These are phyloP conservation scores for Tolypocladium album DNA, from an alignment of 2,329 filamentous ascomycete genomes.

Conservation along the genomic window DNA sequence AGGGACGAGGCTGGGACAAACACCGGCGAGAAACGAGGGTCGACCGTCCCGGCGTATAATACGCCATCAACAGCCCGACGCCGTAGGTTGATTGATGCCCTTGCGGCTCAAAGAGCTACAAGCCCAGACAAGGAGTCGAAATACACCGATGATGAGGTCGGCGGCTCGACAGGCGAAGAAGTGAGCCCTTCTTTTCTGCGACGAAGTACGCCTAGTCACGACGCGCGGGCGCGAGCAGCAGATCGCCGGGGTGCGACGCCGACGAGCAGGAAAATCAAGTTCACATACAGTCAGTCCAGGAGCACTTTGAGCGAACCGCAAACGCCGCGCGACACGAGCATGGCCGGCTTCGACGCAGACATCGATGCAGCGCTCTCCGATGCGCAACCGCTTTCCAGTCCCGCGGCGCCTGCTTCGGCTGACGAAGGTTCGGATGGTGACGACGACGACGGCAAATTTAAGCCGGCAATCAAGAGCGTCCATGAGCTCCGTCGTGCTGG, in stretches of 20 bases:
- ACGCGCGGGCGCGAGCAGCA: constrained; percentile 10
- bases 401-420: constrained; percentile 11
- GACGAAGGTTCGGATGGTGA: constrained; percentile 21
- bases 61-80: background rate
- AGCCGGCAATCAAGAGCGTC: constrained; percentile 47
- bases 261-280: constrained; percentile 20
- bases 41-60: background rate
- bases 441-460: constrained; percentile 30
- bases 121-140: background rate
- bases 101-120: constrained; percentile 4
- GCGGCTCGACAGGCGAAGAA: background rate
- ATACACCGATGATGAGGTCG: background rate
- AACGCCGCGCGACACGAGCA: constrained; percentile 11
- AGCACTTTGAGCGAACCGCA: constrained; percentile 16
- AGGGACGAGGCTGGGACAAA: background rate
- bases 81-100: constrained; percentile 8
- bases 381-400: constrained; percentile 10
- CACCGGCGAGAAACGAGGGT: background rate
- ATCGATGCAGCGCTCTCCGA: constrained; percentile 13
- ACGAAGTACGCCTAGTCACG: background rate
- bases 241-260: constrained; percentile 14
- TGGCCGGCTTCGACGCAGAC: constrained; percentile 1
- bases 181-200: background rate
- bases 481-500: constrained; percentile 57
- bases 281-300: constrained; percentile 23